Base-by-base conservation (phyloP, 2,329 filamentous ascomycete species). In the Ascochyta rabiei region DNA sequence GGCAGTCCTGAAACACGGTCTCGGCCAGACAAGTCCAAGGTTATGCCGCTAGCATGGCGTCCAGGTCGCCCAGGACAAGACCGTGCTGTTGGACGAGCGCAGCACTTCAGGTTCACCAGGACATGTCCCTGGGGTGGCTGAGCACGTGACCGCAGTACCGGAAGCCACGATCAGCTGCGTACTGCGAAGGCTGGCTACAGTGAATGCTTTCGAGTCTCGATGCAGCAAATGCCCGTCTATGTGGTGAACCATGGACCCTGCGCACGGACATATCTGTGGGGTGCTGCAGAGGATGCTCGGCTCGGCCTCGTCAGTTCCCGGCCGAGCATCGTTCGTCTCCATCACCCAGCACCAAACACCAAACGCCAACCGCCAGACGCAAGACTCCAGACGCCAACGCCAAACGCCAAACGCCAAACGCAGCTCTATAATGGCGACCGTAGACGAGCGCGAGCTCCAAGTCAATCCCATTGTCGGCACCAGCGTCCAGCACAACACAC, bases 401-500 rank as follows among this genome's bases (percentile, higher is more conserved):
- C 15, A 39, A n/a, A n/a, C n/a, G 7, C 35, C 16, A 15, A 15
- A 18, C 16, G 10, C 18, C 21, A 24, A 13, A 4, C 37, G 21
- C 34, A 18, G n/a, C 34, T 10, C 34, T 39, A 24, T 24, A 52
- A 68, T 68, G 65, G 64, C 64, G 9, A 63, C 62, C 59, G 76
- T 85, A 53, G 84, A 88, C 63, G 90, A 95, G 80, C 84, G 83
- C 53, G 87, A 93, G 64, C 81, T 89, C 60, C 87, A 90, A 69
- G 87, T 93, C 71, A 81, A 84, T 56, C 90, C 91, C 24, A 85
- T 93, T 50, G 90, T 93, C 67, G 86, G 84, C 62, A 90, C 93
- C 72, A 91, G 89, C 60, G 82, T 95, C 41, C 78, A 90, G 68
- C 90, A 93, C 81, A 96, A 96, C 79, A 86, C 87, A 55, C 88